phyloP scores from a whole-genome alignment of 1,284 basidiomycete genomes.

The Fistulinella staudtii region DNA sequence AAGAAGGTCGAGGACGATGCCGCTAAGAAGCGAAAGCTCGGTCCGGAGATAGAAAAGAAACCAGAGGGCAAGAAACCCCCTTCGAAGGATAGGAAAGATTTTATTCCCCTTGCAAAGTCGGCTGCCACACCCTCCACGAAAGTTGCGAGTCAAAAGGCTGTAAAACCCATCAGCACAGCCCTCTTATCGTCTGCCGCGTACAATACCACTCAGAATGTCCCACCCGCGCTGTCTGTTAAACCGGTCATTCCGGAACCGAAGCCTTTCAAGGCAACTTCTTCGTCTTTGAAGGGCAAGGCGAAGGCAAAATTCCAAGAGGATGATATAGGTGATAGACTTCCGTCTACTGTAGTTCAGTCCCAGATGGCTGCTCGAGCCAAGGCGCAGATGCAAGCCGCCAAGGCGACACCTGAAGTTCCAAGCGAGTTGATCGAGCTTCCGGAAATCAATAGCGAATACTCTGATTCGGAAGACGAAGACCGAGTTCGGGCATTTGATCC shows the following conservation, averaged over 20 bases:
- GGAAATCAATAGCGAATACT: slow-evolving; percentile 93
- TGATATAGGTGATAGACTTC: slow-evolving; percentile 45
- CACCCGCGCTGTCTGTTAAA: slow-evolving; percentile 30
- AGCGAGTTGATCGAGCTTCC: slow-evolving; percentile 88
- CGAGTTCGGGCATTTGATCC: slow-evolving; percentile 67
- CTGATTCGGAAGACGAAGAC: slow-evolving; percentile 88
- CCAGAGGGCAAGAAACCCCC: slow-evolving; percentile 53
- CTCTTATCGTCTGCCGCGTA: slow-evolving; percentile 34
- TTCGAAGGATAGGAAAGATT: slow-evolving; percentile 42
- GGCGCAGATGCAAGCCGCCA: slow-evolving; percentile 61
- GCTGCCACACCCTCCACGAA: slow-evolving; percentile 37
- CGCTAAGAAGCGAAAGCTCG: slow-evolving; percentile 65
- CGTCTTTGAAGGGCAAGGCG: slow-evolving; percentile 46
- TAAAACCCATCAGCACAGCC: slow-evolving; percentile 19
- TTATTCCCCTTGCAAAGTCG: slow-evolving; percentile 27
- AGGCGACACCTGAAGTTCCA: slow-evolving; percentile 46
- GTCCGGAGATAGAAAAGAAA: slow-evolving; percentile 54
- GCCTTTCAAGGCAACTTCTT: slow-evolving; percentile 30
- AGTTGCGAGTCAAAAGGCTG: slow-evolving; percentile 22
- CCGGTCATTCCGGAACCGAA: slow-evolving; percentile 32
- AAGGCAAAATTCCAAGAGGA: slow-evolving; percentile 44
- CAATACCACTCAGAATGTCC: slow-evolving; percentile 30
- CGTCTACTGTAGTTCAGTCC: slow-evolving; percentile 58
- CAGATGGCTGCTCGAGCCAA: slow-evolving; percentile 68
- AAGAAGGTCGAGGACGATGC: slow-evolving; percentile 71